Evolutionary conservation across 805 yeast genomes (phyloP).

Genomic region (Debaryomyces prosopidis): DNA sequence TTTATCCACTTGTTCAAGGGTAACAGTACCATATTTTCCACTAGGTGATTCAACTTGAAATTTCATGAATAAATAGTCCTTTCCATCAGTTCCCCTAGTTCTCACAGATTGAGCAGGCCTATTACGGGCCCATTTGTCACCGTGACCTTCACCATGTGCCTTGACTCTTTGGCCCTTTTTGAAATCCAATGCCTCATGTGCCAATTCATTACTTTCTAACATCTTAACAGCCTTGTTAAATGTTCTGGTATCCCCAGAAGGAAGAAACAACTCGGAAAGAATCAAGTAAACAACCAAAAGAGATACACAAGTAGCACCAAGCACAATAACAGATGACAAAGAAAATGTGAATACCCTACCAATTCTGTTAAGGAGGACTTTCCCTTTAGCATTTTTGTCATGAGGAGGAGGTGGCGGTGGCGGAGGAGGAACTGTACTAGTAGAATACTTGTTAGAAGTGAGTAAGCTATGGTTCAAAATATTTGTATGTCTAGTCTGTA

Average conservation of each 20-base stretch:
- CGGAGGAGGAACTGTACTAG: conserved; percentile 20
- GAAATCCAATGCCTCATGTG: conserved; percentile 58
- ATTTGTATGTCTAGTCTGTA: neutral
- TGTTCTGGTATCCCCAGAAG: conserved; percentile 88
- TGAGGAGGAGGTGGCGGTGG: conserved; percentile 42
- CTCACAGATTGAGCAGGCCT: conserved; percentile 77
- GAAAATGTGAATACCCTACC: conserved; percentile 63
- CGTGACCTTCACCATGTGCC: conserved; percentile 76
- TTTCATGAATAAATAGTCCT: conserved; percentile 79
- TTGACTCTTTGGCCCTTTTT: conserved; percentile 60
- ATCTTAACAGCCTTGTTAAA: conserved; percentile 83
- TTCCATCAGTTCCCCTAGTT: conserved; percentile 70
- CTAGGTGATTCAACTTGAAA: conserved; percentile 78
- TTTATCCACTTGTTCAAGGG: conserved; percentile 76
- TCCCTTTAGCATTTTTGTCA: conserved; percentile 42
- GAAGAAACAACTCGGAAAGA: conserved; percentile 77
- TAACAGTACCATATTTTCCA: conserved; percentile 65
- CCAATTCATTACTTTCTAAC: conserved; percentile 65
- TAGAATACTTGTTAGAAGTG: conserved; percentile 9
- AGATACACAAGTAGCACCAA: conserved; percentile 70
- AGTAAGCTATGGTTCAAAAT: neutral
- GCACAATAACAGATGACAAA: conserved; percentile 58
- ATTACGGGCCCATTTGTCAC: conserved; percentile 83
- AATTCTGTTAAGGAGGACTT: conserved; percentile 45
- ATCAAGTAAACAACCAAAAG: conserved; percentile 70